Conservation (phyloP, 495 filamentous ascomycete species). For the Beverwykella pulmonaria region DNA sequence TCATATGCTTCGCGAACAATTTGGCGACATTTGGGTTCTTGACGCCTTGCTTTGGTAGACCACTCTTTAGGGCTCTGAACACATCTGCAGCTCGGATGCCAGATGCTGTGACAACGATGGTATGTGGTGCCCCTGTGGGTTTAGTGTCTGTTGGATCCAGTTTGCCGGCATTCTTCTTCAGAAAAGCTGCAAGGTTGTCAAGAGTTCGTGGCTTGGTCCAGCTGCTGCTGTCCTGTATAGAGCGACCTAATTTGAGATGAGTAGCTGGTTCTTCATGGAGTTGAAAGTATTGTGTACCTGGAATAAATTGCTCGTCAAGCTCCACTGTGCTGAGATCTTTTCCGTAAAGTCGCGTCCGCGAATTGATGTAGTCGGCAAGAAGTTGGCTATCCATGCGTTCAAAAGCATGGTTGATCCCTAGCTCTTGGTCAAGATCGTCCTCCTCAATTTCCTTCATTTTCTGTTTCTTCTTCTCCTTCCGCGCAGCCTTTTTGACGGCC, state of each 20-base stretch:
- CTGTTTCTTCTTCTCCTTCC: conserved; percentile 59
- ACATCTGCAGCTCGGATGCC: conserved; percentile 76
- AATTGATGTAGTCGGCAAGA: conserved; percentile 83
- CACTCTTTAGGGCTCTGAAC: conserved; percentile 68
- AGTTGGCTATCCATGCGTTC: conserved; percentile 77
- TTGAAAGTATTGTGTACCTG: conserved; percentile 56
- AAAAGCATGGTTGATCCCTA: conserved; percentile 80
- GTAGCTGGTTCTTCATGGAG: conserved; percentile 37
- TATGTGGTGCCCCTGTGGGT: conserved; percentile 79
- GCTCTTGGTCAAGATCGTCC: conserved; percentile 60
- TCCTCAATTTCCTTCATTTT: conserved; percentile 48
- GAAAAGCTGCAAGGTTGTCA: conserved; percentile 73
- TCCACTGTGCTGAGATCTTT: conserved; percentile 80
- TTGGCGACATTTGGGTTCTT: conserved; percentile 67
- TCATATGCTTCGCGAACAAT: conserved; percentile 97
- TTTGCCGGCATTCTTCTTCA: conserved; percentile 57
- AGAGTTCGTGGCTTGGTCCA: conserved; percentile 65
- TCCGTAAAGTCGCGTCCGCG: conserved; percentile 75
- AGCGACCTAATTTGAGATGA: conserved; percentile 47
- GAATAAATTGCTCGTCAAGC: conserved; percentile 76
- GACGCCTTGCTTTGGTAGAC: conserved; percentile 69
- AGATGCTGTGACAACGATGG: conserved; percentile 76
- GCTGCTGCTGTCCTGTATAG: conserved; percentile 72
- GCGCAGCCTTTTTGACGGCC: conserved; percentile 51
- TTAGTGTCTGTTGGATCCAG: conserved; percentile 59